Percentiles rank a stretch among this genome's conserved stretches.
Conservation (phyloP, 768 basidiomycete species). For the Dacryopinax primogenitus region DNA sequence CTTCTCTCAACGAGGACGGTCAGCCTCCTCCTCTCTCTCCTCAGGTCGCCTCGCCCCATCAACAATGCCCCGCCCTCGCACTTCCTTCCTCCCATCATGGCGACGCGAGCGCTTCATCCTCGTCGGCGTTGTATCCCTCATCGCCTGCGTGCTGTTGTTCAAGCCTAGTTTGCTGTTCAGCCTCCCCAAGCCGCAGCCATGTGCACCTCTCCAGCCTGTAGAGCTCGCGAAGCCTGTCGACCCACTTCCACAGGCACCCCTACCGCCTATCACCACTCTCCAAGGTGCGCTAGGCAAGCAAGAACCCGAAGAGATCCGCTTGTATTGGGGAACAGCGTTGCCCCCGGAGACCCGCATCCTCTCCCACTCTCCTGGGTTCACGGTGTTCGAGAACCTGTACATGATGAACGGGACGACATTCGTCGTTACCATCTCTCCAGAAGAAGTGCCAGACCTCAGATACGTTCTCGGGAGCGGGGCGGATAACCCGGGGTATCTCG, state of each 20-base stretch:
- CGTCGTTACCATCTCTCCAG: constrained; percentile 54
- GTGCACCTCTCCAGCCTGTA: not conserved
- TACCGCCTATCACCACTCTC: constrained; percentile 19
- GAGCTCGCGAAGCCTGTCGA: constrained; percentile 25
- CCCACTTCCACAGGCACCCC: constrained; percentile 20
- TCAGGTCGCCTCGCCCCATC: not conserved
- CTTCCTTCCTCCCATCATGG: not conserved
- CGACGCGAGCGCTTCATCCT: not conserved
- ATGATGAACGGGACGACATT: constrained; percentile 59
- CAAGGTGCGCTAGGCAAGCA: constrained; percentile 41
- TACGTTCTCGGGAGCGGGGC: constrained; percentile 26
- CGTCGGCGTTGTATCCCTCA: not conserved
- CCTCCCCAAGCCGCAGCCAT: not conserved
- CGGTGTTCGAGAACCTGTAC: constrained; percentile 70
- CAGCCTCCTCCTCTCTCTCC: not conserved
- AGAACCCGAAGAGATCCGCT: constrained; percentile 25
- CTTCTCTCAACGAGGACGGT: not conserved
- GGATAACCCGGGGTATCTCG: constrained; percentile 28
- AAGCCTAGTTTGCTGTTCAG: not conserved
- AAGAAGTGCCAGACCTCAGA: constrained; percentile 41
- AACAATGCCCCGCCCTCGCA: not conserved
- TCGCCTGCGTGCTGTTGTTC: not conserved
- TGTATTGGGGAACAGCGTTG: constrained; percentile 42
- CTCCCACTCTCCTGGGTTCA: constrained; percentile 60
- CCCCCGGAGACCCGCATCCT: constrained; percentile 42